Evolutionary conservation across 768 basidiomycete species (phyloP), one percentile per base, ranked within the genome.

Genomic region (Boletus bicolor): DNA sequence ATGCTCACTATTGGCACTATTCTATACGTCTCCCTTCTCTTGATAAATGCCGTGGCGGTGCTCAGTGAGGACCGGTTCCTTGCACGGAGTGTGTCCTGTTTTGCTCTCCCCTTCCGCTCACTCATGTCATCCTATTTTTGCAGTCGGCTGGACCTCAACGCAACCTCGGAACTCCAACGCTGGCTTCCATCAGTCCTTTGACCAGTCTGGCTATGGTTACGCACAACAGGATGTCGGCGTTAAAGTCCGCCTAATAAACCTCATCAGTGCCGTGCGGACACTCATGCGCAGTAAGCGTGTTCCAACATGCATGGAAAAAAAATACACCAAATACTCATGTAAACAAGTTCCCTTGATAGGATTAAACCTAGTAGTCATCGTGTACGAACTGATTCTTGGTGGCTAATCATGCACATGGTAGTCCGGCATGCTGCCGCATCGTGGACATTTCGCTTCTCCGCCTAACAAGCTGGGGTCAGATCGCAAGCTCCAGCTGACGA

Each of bases 11-110:
- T 91, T 44, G 90, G 89, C 39, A 82, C 82, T 15, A 81, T 97
- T 60, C 75, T 98, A 63, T 93, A 97, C 77, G 87, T 93, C 53
- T 77, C 84, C 26, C 79, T 99, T 24, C 84, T 99, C 42, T 77
- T 98, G 68, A 84, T 94, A 64, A 98, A 99, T 72, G 92, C 94
- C 44, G 84, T 98, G 71, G 96, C 96, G 8, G 87, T 99, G 55
- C 79, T 99, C 58, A 96, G 86, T 66, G 96, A 99, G 73, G 96
- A 99, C 64, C 83, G 96, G 7, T 99, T 99, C 74, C 85, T 99
- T 53, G 89, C 93, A 21, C 79, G 87, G 69, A 93, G 94, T 96
- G 68, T 64, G 89, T 80, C 53, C 54, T 39, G 47, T 9, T 54
- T 54, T 28, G 53, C 41, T 53, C 49, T 30, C 21, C 24, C 37